Base-by-base conservation (phyloP, 2,329 filamentous ascomycete species). In the Chaetomiaceae sp. region DNA sequence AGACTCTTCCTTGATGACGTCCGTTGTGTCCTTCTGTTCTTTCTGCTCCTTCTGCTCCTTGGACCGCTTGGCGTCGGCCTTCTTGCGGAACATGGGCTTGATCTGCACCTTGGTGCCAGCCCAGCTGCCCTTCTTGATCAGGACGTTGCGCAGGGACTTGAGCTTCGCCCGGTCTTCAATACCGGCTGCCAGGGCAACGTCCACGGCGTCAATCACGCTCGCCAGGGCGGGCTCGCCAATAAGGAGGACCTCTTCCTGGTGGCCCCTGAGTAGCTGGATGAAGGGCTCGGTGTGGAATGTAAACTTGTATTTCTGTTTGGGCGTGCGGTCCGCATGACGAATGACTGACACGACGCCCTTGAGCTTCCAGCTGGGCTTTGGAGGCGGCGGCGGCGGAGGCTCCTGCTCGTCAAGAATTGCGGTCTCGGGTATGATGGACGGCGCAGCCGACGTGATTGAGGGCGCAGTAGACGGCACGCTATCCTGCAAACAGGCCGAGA, bases 241-340 rank as follows among this genome's bases (percentile, higher is more conserved):
- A 20, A 99, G 80, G 2, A 99, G 78, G 1, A 99, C 94, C 67
- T 99, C 94, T 69, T 97, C 92, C 64, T 95, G 89, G 64, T 99
- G 92, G 0, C 94, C 94, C 67, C 92, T 95, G 37, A 99, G 80
- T 4, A 99, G 77, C 59, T 95, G 89, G 58, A 99, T 91, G 65
- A 99, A 99, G 0, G 94, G 94, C 58, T 91, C 89, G 0, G 90
- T 95, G 66, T 99, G 94, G 64, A 99, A 97, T 0, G 94, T 99
- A 65, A 97, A 99, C 68, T 99, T 99, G 77, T 96, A 96, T 68
- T 99, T 99, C 65, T 99, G 94, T 72, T 99, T 99, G 2, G 94
- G 94, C 1, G 94, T 99, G 52, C 94, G 86, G 72, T 99, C 94
- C 2, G 95, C 95, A 70, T 99, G 94, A 25, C 94, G 84, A 60